Percentiles rank a stretch among this genome's conserved stretches.
Evolutionary conservation across 768 basidiomycete species (phyloP).

Genomic region (Russula lepida): DNA sequence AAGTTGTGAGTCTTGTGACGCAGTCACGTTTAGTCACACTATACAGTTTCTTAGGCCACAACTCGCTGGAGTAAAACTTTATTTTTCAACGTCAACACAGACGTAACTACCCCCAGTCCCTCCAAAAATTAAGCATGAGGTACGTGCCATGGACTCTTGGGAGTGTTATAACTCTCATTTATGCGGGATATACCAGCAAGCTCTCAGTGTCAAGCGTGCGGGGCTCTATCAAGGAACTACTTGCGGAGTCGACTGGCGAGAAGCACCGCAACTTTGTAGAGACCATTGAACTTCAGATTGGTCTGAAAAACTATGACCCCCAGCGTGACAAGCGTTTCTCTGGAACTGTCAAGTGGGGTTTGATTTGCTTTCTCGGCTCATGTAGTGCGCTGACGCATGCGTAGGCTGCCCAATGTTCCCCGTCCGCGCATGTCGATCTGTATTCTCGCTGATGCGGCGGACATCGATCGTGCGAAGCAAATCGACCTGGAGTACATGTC

Average conservation of each 20-base stretch:
- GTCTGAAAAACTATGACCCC: slow-evolving; percentile 98
- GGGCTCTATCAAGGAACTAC: slow-evolving; percentile 88
- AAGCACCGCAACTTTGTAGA: slow-evolving; percentile 92
- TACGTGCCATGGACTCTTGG: neutral
- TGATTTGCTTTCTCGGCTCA: neutral
- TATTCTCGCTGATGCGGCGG: slow-evolving; percentile 98
- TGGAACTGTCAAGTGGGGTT: slow-evolving; percentile 84
- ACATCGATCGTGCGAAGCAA: slow-evolving; percentile 98
- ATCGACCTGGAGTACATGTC: slow-evolving; percentile 99
- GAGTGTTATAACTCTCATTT: neutral
- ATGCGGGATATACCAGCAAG: slow-evolving; percentile 43
- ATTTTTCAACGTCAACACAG: slow-evolving; percentile 11
- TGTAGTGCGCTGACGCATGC: neutral
- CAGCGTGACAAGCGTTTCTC: slow-evolving; percentile 99
- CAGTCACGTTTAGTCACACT: slow-evolving; percentile 8
- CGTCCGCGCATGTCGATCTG: slow-evolving; percentile 99
- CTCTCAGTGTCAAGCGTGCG: slow-evolving; percentile 99
- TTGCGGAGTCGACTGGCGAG: slow-evolving; percentile 76
- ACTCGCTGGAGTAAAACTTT: neutral
- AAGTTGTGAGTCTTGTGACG: no score
- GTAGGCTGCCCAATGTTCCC: slow-evolving; percentile 89
- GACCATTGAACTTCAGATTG: slow-evolving; percentile 94
- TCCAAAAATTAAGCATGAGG: slow-evolving; percentile 20
- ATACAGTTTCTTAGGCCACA: slow-evolving; percentile 3
- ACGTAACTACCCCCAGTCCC: neutral